Evolutionary conservation across 2,329 filamentous ascomycete genomes (phyloP).

Genomic region (Aspergillus brunneoviolaceus): DNA sequence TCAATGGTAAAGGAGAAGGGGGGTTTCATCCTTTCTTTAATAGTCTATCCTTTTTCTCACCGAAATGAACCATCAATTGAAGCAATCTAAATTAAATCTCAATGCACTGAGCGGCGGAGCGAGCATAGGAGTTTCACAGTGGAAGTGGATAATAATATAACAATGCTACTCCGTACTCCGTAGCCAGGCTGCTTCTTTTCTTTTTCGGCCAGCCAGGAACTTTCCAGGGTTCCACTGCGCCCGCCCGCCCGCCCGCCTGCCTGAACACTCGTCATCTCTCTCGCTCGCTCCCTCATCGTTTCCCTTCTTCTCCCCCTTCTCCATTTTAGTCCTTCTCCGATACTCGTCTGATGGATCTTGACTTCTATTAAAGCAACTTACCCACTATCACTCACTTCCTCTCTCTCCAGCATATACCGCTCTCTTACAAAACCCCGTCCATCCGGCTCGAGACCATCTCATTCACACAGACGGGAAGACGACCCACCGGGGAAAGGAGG

Average conservation of each 20-base stretch:
- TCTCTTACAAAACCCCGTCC: not conserved
- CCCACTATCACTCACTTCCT: not conserved
- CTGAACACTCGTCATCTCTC: slow-evolving; percentile 11
- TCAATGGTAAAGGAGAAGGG: no score
- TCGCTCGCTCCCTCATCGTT: not conserved
- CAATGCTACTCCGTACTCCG: no score
- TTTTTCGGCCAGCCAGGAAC: not conserved
- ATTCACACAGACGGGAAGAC: not conserved
- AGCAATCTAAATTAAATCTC: not conserved
- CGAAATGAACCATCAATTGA: not conserved
- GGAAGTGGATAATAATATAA: not conserved
- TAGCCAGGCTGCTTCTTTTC: no score
- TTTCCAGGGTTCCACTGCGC: slow-evolving; percentile 8
- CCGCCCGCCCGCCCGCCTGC: not conserved
- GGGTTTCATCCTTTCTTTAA: no score
- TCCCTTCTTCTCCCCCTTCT: not conserved
- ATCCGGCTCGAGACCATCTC: not conserved
- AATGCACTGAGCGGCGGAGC: not conserved
- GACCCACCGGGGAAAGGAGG: slow-evolving; percentile 4
- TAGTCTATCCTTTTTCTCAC: not conserved
- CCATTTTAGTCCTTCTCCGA: not conserved
- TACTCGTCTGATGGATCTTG: not conserved
- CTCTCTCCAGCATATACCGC: no score
- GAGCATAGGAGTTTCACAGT: slow-evolving; percentile 1
- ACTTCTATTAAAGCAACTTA: not conserved